Evolutionary conservation across 768 basidiomycete genomes (phyloP).

Genomic region (Russula ochroleuca): DNA sequence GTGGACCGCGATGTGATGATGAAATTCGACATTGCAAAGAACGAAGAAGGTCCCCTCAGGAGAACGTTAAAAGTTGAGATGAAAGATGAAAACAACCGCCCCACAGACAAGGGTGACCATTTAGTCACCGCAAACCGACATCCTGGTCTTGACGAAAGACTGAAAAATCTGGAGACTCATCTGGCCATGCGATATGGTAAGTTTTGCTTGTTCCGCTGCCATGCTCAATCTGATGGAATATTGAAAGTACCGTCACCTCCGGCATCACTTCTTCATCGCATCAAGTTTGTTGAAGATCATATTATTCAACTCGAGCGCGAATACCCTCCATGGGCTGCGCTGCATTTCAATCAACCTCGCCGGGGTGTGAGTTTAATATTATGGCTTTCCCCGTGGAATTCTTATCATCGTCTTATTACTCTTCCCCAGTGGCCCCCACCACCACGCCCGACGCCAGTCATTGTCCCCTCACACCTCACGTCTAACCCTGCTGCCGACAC

Average conservation of each 20-base stretch:
- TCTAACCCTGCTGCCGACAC: constrained; percentile 22
- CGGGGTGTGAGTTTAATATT: constrained; percentile 55
- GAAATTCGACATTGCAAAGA: constrained; percentile 85
- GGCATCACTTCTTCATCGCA: constrained; percentile 54
- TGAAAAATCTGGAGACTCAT: constrained; percentile 67
- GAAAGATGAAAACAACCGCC: background rate
- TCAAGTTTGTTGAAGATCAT: constrained; percentile 73
- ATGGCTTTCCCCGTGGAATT: background rate
- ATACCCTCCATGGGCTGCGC: constrained; percentile 81
- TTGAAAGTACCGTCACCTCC: constrained; percentile 65
- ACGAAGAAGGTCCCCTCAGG: constrained; percentile 70
- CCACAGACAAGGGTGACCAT: constrained; percentile 26
- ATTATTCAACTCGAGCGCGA: constrained; percentile 72
- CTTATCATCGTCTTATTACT: background rate
- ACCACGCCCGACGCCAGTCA: constrained; percentile 70
- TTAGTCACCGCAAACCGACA: constrained; percentile 43
- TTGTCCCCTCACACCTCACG: constrained; percentile 66
- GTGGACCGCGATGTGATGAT: constrained; percentile 74
- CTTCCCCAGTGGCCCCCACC: constrained; percentile 73
- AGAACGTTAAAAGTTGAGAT: constrained; percentile 46
- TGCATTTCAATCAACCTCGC: constrained; percentile 84
- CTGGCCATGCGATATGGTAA: constrained; percentile 70
- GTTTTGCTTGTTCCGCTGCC: background rate
- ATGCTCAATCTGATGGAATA: constrained; percentile 2
- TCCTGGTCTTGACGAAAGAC: constrained; percentile 59